Evolutionary conservation across 345 rosid genomes (phyloP).

Genomic region (Euphorbia lathyris): DNA sequence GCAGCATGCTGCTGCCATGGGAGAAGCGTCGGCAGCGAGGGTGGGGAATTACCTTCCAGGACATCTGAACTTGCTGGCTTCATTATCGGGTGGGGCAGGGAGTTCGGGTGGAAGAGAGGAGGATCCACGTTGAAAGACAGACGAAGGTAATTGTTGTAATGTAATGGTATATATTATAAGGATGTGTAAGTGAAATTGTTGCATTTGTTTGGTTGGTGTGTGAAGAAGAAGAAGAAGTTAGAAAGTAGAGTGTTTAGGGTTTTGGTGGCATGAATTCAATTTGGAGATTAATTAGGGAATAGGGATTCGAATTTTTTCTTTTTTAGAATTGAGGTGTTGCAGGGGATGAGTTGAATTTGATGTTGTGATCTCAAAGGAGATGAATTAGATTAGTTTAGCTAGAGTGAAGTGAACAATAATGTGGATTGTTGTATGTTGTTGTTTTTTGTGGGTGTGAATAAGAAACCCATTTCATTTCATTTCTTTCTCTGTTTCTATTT

Average conservation of each 20-base stretch:
- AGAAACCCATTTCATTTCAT: no score
- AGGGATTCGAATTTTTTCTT: constrained; percentile 5
- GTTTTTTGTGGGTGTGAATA: constrained; percentile 12
- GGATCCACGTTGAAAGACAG: constrained; percentile 20
- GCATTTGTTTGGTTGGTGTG: constrained; percentile 35
- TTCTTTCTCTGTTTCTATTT: no score
- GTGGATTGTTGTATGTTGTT: no score
- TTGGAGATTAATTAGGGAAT: constrained; percentile 36
- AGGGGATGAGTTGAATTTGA: constrained; percentile 13
- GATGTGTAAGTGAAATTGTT: constrained; percentile 24
- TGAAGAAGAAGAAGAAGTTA: constrained; percentile 33
- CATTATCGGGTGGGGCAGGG: constrained; percentile 30
- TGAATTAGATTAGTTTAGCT: no score
- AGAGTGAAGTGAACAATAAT: no score
- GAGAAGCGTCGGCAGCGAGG: constrained; percentile 67
- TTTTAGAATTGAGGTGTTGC: no score
- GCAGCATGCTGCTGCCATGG: constrained; percentile 47
- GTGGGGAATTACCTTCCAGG: constrained; percentile 35
- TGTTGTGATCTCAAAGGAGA: constrained; percentile 32
- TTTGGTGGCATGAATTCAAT: constrained; percentile 17
- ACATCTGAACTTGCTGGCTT: constrained; percentile 33
- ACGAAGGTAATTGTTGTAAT: constrained; percentile 4
- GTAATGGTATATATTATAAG: constrained; percentile 16
- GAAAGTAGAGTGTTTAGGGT: constrained; percentile 35
- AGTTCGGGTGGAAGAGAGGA: constrained; percentile 34